Evolutionary conservation across 768 basidiomycete species (phyloP).

Genomic region (Podaxis carcinomalis): DNA sequence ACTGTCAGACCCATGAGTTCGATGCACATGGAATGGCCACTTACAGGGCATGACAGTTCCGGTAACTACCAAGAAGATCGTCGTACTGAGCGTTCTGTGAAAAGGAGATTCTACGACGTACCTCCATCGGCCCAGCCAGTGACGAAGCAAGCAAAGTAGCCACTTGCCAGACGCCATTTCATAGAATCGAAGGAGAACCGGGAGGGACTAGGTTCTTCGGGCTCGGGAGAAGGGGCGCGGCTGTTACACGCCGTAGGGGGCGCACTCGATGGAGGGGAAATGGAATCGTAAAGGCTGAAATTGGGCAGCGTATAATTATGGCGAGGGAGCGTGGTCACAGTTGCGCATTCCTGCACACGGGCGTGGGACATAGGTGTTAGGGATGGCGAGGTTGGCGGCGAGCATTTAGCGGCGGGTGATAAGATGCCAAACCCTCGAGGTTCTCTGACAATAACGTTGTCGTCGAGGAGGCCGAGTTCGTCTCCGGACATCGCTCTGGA

Average conservation of each 20-base stretch:
- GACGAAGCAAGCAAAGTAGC: conserved; percentile 41
- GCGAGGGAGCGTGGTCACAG: conserved; percentile 26
- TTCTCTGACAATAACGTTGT: not conserved
- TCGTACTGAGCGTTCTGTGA: not conserved
- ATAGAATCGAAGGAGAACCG: conserved; percentile 20
- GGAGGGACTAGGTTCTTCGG: not conserved
- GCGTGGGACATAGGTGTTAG: conserved; percentile 22
- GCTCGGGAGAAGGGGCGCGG: not conserved
- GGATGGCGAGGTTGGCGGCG: not conserved
- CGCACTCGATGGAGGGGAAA: conserved; percentile 11
- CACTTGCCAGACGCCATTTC: conserved; percentile 38
- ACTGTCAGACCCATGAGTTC: not conserved
- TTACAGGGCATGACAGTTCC: conserved; percentile 53
- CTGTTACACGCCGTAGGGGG: not conserved
- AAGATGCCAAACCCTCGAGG: not conserved
- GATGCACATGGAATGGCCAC: conserved; percentile 15
- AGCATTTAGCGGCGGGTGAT: not conserved
- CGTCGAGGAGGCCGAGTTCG: not conserved
- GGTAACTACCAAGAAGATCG: conserved; percentile 35
- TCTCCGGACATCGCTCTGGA: not conserved
- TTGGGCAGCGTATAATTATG: conserved; percentile 19
- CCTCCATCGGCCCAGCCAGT: conserved; percentile 54
- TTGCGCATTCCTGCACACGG: conserved; percentile 28
- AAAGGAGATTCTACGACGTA: conserved; percentile 12
- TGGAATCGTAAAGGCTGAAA: conserved; percentile 14